These are phyloP conservation scores for Xylariales sp. DNA, from an alignment of 2,329 filamentous ascomycete species.

Conservation along the genomic window DNA sequence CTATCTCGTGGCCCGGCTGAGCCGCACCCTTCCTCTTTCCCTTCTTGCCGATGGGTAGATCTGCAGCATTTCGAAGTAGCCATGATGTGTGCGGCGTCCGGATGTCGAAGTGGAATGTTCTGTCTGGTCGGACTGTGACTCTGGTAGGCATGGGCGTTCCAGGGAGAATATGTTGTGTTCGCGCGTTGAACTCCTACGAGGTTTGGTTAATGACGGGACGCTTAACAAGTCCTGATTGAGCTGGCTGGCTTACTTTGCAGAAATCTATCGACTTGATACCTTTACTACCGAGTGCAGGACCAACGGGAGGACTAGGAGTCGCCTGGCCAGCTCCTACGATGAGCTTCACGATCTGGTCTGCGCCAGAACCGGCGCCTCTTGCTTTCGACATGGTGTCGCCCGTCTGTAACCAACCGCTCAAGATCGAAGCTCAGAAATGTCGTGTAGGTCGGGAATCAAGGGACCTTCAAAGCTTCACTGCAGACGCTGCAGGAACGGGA, in stretches of 20 bases:
- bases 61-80: conserved; percentile 78
- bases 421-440: too few relatives aligned
- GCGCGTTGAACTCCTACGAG: conserved; percentile 87
- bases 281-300: conserved; percentile 92
- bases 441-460: too few relatives aligned
- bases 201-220: conserved; percentile 14
- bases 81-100: conserved; percentile 93
- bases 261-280: conserved; percentile 99
- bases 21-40: conserved; percentile 73
- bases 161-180: conserved; percentile 75
- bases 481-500: too few relatives aligned
- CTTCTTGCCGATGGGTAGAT: conserved; percentile 66
- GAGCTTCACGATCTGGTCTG: conserved; percentile 85
- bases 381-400: conserved; percentile 52
- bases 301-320: conserved; percentile 89
- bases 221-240: neutral
- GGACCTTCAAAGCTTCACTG: too few relatives aligned
- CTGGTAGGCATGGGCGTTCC: conserved; percentile 88
- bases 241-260: conserved; percentile 67
- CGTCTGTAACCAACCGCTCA: too few relatives aligned
- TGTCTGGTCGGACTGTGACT: conserved; percentile 87
- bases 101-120: conserved; percentile 88
- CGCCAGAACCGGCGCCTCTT: conserved; percentile 31
- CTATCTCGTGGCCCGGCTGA: conserved; percentile 68
- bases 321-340: conserved; percentile 96